Conservation (phyloP, 179 eudicot genomes). For the Beta macrorhiza region DNA sequence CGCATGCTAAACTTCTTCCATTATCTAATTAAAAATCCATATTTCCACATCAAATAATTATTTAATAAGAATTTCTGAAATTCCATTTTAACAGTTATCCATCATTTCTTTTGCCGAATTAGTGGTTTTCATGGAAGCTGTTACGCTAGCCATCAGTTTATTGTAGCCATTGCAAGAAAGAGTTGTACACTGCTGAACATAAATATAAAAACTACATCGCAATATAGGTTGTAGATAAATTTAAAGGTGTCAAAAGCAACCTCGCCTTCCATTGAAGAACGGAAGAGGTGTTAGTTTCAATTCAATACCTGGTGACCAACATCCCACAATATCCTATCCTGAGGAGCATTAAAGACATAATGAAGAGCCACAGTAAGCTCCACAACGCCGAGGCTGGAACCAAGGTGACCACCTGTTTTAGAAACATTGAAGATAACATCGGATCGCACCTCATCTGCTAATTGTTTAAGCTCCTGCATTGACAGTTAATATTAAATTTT, state of each 20-base stretch:
- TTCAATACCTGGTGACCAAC: conserved; percentile 93
- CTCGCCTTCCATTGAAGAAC: background rate
- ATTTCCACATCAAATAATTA: background rate
- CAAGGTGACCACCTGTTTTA: conserved; percentile 95
- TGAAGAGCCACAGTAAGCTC: conserved; percentile 99
- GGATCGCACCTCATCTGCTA: conserved; percentile 80
- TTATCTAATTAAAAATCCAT: background rate
- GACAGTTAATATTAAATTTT: background rate
- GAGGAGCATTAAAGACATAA: conserved; percentile 86
- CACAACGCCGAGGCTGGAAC: conserved; percentile 94
- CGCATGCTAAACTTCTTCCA: background rate
- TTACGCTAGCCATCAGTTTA: background rate
- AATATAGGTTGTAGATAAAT: background rate
- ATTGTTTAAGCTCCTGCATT: conserved; percentile 86
- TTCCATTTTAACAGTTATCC: background rate
- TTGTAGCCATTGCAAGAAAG: background rate
- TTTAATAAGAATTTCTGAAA: background rate
- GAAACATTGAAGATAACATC: conserved; percentile 96
- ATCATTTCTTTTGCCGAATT: background rate
- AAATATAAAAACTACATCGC: background rate
- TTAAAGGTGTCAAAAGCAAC: background rate
- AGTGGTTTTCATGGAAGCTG: background rate
- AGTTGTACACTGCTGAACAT: background rate
- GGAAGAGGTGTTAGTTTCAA: background rate
- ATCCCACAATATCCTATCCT: conserved; percentile 89